Base-by-base conservation (phyloP, 164 flowering plant genomes). In the Tetrastigma voinierianum region DNA sequence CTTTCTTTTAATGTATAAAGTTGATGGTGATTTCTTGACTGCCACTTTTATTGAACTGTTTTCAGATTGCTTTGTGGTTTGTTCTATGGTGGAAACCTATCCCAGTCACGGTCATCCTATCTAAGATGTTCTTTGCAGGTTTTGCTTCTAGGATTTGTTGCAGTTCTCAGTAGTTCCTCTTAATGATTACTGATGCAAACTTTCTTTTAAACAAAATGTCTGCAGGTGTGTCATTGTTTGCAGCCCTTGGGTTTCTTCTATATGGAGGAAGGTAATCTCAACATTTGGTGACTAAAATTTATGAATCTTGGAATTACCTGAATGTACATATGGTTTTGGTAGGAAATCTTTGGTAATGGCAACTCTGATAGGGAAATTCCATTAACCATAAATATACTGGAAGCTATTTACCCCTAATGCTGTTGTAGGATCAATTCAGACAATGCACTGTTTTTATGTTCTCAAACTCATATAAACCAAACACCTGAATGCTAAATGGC, bases 41-140 rank as follows among this genome's bases (percentile, higher is more conserved):
- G 19, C 13, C 59, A 9, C 44, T 67, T 67, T 19, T 53, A 57
- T 45, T 68, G 11, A 56, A 71, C 18, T 68, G 46, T 24, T 72
- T 46, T 10, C 98, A 94, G 98, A 81, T 94, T 70, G 85, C 80
- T 55, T 24, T 91, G 77, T 94, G 98, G 98, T 72, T 94, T 74
- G 66, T 91, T 24, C 67, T 84, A 69, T 91, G 97, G 94, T 91
- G 96, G 97, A 88, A 87, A 75, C 94, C 91, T 57, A 51, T 82
- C 62, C 87, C 61, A 19, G 58, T 76, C 25, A 51, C 87, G 66
- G 53, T 81, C 44, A 69, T 83, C 76, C 70, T 91, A 24, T 88
- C 97, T 60, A 94, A 91, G 85, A 77, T 87, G 84, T 91, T 94
- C 81, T 88, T 94, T 72, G 94, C 98, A 75, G 93, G 93, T 87